Evolutionary conservation across 306 rosid genomes (phyloP), one percentile per base, ranked within the genome.

Genomic region (Cyclanthera cordifolia): DNA sequence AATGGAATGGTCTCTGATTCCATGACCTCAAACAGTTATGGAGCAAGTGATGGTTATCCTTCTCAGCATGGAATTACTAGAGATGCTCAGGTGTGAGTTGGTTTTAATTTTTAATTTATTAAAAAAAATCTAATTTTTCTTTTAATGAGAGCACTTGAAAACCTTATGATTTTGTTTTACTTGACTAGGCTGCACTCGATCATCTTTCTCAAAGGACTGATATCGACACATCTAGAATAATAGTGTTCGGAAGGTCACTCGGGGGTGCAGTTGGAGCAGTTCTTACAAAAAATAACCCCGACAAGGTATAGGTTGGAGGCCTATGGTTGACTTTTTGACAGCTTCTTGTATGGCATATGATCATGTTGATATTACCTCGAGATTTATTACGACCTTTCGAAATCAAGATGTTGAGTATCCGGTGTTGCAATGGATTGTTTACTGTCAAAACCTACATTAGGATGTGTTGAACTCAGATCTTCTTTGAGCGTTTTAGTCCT

Each of bases 181-280:
- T 47, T 70, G 77, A 55, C 60, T 79, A 94, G 97, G 96, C 91
- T 79, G 99, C 99, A 34, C 78, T 94, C 86, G 96, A 94, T 70
- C 96, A 94, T 86, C 99, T 94, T 77, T 85, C 84, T 72, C 95
- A 88, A 80, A 86, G 97, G 81, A 73, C 86, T 78, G 99, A 94
- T 82, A 88, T 94, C 57, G 99, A 94, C 77, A 78, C 95, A 17
- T 83, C 97, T 67, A 83, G 90, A 81, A 90, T 94, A 75, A 70
- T 94, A 83, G 92, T 94, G 56, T 94, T 90, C 70, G 99, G 99
- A 79, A 83, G 99, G 82, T 90, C 99, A 58, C 99, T 94, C 56
- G 99, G 99, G 30, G 99, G 97, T 76, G 99, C 99, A 46, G 99
- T 94, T 82, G 99, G 99, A 75, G 64, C 99, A 64, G 87, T 84